These are phyloP conservation scores for Verticillium nonalfalfae DNA, from an alignment of 2,329 filamentous ascomycete species.

Conservation along the genomic window DNA sequence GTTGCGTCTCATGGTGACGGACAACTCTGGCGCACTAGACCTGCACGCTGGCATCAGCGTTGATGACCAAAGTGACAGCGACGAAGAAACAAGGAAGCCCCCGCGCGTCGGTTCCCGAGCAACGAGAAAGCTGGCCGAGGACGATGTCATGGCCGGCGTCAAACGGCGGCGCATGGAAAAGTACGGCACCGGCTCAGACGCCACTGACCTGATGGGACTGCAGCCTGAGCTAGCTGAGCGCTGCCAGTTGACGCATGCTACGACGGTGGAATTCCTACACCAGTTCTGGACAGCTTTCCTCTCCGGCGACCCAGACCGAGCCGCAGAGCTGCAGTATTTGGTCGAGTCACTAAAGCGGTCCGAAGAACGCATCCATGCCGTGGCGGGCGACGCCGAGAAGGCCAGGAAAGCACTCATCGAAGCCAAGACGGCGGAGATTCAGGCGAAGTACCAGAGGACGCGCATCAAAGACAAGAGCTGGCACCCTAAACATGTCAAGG, in stretches of 20 bases:
- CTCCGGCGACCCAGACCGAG: conserved; percentile 77
- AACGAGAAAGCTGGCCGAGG: conserved; percentile 57
- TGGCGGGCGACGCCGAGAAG: conserved; percentile 72
- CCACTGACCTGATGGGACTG: conserved; percentile 28
- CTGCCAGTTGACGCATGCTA: conserved; percentile 72
- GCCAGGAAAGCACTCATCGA: conserved; percentile 64
- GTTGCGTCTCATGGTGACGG: conserved; percentile 44
- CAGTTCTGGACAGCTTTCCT: conserved; percentile 95
- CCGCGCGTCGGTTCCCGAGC: conserved; percentile 63
- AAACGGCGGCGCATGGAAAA: conserved; percentile 54
- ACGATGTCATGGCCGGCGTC: conserved; percentile 61
- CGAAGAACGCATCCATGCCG: conserved; percentile 69
- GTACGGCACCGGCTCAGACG: conserved; percentile 36
- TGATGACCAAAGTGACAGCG: conserved; percentile 63
- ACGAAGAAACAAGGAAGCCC: conserved; percentile 51
- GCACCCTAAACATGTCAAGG: conserved; percentile 61
- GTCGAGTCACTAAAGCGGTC: conserved; percentile 77
- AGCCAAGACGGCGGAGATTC: conserved; percentile 61
- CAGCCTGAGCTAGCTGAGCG: conserved; percentile 51
- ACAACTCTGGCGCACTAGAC: conserved; percentile 46
- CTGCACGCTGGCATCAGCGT: conserved; percentile 62
- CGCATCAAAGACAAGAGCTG: conserved; percentile 62
- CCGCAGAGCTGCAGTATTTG: conserved; percentile 73
- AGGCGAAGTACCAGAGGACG: conserved; percentile 64
- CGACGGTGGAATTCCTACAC: conserved; percentile 90